Evolutionary conservation across 805 yeast species (phyloP).

Genomic region (Zygosaccharomyces siamensis): DNA sequence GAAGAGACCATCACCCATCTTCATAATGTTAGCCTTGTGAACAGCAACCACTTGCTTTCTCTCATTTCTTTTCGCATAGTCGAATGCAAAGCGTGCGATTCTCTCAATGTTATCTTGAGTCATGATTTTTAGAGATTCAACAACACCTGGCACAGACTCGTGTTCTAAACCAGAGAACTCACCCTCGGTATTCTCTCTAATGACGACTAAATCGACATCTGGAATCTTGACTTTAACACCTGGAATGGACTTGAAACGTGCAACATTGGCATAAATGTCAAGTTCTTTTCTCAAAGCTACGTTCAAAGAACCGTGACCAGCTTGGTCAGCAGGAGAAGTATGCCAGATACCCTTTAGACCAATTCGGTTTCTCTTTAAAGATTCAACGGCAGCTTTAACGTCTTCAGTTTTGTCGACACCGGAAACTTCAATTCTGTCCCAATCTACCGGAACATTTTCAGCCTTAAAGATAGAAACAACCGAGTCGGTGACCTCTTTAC

Average conservation of each 20-base stretch:
- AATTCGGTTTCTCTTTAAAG: slow-evolving; percentile 91
- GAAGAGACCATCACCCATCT: slow-evolving; percentile 96
- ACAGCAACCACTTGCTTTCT: slow-evolving; percentile 93
- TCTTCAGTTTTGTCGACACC: slow-evolving; percentile 52
- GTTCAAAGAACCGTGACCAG: slow-evolving; percentile 79
- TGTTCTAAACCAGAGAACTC: slow-evolving; percentile 98
- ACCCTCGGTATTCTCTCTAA: slow-evolving; percentile 98
- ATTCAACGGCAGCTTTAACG: slow-evolving; percentile 79
- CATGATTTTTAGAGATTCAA: slow-evolving; percentile 92
- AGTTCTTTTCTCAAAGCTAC: slow-evolving; percentile 95
- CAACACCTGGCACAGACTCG: slow-evolving; percentile 95
- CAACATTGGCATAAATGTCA: slow-evolving; percentile 91
- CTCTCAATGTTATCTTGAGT: slow-evolving; percentile 94
- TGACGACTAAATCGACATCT: slow-evolving; percentile 86
- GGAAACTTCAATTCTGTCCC: slow-evolving; percentile 77
- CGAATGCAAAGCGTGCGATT: slow-evolving; percentile 95
- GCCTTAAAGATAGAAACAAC: slow-evolving; percentile 85
- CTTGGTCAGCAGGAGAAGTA: slow-evolving; percentile 75
- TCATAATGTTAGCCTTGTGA: slow-evolving; percentile 99
- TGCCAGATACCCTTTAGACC: slow-evolving; percentile 95
- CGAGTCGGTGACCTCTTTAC: slow-evolving; percentile 91
- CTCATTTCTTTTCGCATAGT: slow-evolving; percentile 87
- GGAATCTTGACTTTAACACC: slow-evolving; percentile 89
- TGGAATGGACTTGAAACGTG: slow-evolving; percentile 88
- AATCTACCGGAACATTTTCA: slow-evolving; percentile 87